Evolutionary conservation across 176 grass and related monocot species (phyloP).

Genomic region (Lolium multiflorum): DNA sequence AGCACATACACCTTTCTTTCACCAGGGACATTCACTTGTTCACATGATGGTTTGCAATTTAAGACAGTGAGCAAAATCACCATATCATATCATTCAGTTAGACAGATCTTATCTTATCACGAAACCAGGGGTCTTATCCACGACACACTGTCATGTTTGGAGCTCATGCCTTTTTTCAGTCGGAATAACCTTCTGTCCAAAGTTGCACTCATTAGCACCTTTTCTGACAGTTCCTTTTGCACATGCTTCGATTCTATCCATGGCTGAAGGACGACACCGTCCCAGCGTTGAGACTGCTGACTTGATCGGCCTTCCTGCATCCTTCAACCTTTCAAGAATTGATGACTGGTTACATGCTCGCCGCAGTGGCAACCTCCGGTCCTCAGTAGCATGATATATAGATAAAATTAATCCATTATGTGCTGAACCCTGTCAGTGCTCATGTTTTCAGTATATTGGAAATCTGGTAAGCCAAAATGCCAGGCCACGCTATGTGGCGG

Average conservation of each 20-base stretch:
- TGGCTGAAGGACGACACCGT: background rate
- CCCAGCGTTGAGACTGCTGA: background rate
- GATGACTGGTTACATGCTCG: background rate
- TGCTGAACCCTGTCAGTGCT: background rate
- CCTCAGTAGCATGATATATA: background rate
- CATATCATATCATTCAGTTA: constrained; percentile 34
- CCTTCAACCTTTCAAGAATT: background rate
- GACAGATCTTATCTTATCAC: constrained; percentile 56
- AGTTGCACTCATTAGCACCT: constrained; percentile 10
- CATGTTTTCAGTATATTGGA: background rate
- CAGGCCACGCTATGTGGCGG: background rate
- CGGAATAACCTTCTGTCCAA: constrained; percentile 40
- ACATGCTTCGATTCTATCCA: constrained; percentile 10
- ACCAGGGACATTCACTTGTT: background rate
- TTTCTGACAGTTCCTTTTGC: constrained; percentile 38
- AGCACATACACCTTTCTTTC: background rate
- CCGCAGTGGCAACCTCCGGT: background rate
- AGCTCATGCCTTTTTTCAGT: constrained; percentile 35
- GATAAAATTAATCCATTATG: background rate
- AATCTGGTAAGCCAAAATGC: background rate
- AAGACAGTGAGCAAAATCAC: background rate
- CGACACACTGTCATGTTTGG: constrained; percentile 17
- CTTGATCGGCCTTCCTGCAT: background rate
- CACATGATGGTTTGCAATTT: background rate
- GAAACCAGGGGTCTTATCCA: constrained; percentile 44